These are phyloP conservation scores for Telopea speciosissima DNA, from an alignment of 177 flowering plant species.

Conservation along the genomic window DNA sequence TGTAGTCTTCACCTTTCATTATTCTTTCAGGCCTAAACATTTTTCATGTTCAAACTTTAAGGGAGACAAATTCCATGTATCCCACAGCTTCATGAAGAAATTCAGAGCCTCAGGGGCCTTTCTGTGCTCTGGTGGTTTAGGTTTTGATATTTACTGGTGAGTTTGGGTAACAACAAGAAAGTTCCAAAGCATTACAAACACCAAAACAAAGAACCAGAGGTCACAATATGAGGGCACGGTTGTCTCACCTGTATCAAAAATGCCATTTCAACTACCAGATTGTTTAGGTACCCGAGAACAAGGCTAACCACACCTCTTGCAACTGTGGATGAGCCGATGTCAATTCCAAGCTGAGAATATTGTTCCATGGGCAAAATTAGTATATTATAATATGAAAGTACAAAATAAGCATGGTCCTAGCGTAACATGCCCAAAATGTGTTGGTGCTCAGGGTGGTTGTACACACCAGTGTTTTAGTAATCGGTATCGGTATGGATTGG, in stretches of 20 bases:
- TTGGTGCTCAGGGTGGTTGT: background rate
- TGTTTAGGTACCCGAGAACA: conserved; percentile 83
- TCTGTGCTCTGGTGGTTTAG: background rate
- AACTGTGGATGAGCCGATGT: conserved; percentile 90
- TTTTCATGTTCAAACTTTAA: background rate
- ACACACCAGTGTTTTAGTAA: too few species aligned
- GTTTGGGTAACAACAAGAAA: background rate
- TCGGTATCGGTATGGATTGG: too few species aligned
- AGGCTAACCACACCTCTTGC: conserved; percentile 91
- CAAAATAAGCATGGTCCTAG: background rate
- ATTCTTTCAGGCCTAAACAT: background rate
- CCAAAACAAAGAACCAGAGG: background rate
- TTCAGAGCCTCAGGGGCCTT: background rate
- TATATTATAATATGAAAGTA: too few species aligned
- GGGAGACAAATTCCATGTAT: background rate
- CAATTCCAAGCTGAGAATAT: conserved; percentile 60
- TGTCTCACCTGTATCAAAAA: conserved; percentile 72
- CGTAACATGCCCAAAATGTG: background rate
- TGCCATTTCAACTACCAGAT: conserved; percentile 91
- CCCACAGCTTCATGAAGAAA: background rate
- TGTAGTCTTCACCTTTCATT: background rate
- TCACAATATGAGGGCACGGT: background rate
- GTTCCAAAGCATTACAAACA: background rate
- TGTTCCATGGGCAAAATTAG: background rate
- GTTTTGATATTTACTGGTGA: background rate